Evolutionary conservation across 108 stramenopile genomes (phyloP), one percentile per base, ranked within the genome.

Genomic region (Nitzschia inconspicua): DNA sequence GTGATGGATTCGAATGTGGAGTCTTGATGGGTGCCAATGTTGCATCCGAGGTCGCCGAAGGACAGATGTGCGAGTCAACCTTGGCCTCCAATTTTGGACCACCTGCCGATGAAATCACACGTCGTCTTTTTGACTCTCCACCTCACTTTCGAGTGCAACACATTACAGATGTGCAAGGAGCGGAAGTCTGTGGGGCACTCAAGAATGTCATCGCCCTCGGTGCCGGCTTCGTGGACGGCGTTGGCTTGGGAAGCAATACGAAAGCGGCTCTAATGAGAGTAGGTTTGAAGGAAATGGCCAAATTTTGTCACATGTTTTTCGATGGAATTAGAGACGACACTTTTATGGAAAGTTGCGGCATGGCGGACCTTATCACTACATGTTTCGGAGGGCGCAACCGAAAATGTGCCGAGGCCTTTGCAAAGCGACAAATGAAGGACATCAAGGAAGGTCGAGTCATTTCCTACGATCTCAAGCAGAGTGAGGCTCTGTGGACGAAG

Each of bases 1-100:
- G 86, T 20, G n/a, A 34, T n/a, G 37, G 74, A 27, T 89, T 91
- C 49, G 40, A 37, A 43, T 90, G 91, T 32, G 91, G 89, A 7
- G 98, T 95, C 4, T 64, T 98, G n/a, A 98, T 98, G 98, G 98
- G 98, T 3, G 98, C 98, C 42, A 98, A 98, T 71, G 91, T 98
- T 8, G 98, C 98, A 0, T 69, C 73, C 54, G 98, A 98, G 70
- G 90, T 98, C 2, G 98, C 98, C 16, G 56, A 58, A 40, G 95
- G 88, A 18, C 86, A 94, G 60, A 93, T 97, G 67, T 94, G 92
- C 47, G 98, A 98, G 63, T 91, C 96, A 13, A 98, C 98, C 1
- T 71, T 98, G 40, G 97, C 95, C 3, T 91, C 79, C 46, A 60
- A 82, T 47, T 94, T 94, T 76, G 88, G 80, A 8, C 55, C 79